A percentile compares a stretch with the other conserved stretches of the same genome.
phyloP scores from a whole-genome alignment of 139 green algal genomes.

The Protoeuglena noctilucae region DNA sequence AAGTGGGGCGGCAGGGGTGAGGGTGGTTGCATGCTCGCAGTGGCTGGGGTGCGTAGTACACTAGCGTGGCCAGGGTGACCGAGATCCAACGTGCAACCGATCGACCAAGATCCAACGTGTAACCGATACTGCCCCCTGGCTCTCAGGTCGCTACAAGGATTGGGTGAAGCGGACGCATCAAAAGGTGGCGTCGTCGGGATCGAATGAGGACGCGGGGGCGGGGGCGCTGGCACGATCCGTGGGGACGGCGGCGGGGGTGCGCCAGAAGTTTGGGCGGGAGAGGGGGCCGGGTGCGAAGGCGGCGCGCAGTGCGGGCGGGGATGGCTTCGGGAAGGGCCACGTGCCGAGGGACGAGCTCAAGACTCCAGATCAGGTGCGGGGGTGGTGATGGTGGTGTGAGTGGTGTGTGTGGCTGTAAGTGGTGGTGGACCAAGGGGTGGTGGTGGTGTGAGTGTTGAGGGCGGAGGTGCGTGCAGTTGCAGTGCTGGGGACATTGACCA shows the following conservation, averaged over 20 bases:
- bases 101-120: neutral
- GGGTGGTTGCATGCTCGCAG: neutral
- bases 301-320: too few relatives aligned
- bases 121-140: too few relatives aligned
- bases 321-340: neutral
- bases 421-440: neutral
- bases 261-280: neutral
- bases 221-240: neutral
- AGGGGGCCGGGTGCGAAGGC: neutral
- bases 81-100: conserved; percentile 20
- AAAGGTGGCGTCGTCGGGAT: neutral
- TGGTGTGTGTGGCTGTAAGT: neutral
- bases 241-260: neutral
- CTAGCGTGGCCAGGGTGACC: conserved; percentile 43
- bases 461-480: conserved; percentile 33
- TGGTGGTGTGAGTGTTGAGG: conserved; percentile 30
- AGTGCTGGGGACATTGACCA: too few relatives aligned
- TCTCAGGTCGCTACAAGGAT: too few relatives aligned
- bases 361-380: too few relatives aligned
- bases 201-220: neutral
- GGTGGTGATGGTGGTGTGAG: too few relatives aligned
- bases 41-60: conserved; percentile 33
- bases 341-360: neutral
- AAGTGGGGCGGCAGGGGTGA: conserved; percentile 8
- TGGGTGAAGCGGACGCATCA: neutral